Conservation (phyloP, 148 eudicot species). For the Camellia sinensis region DNA sequence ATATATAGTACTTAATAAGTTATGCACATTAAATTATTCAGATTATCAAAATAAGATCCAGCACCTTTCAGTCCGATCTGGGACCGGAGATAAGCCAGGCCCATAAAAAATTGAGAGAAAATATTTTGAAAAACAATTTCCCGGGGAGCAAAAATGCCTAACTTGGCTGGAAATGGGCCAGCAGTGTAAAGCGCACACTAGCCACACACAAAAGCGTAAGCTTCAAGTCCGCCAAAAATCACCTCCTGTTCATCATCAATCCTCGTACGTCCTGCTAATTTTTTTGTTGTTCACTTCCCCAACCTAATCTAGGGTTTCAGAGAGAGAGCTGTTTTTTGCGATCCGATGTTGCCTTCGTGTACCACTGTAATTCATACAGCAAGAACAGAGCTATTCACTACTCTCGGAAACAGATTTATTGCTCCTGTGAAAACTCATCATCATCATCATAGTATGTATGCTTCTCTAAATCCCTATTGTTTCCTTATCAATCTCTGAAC, state of each 20-base stretch:
- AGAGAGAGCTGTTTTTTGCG: neutral
- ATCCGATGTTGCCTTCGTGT: slow-evolving; percentile 40
- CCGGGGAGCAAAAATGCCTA: neutral
- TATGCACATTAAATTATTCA: no score
- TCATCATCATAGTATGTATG: slow-evolving; percentile 24
- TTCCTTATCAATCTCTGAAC: no score
- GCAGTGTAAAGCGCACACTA: neutral
- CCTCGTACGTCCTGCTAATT: neutral
- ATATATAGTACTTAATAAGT: no score
- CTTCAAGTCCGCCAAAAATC: neutral
- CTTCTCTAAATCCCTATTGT: no score
- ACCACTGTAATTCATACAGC: slow-evolving; percentile 28
- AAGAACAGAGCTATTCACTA: slow-evolving; percentile 26
- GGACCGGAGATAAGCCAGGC: no score
- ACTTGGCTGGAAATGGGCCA: slow-evolving; percentile 10
- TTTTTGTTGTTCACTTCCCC: neutral
- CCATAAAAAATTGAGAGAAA: no score
- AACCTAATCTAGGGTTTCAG: neutral
- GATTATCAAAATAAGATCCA: no score
- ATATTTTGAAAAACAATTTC: neutral
- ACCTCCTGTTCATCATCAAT: neutral
- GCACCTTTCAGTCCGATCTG: no score
- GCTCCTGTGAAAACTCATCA: slow-evolving; percentile 25
- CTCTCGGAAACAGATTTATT: slow-evolving; percentile 15
- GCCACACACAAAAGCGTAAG: slow-evolving; percentile 4